Evolutionary conservation across 108 stramenopile species (phyloP).

Genomic region (Skeletonema marinoi): DNA sequence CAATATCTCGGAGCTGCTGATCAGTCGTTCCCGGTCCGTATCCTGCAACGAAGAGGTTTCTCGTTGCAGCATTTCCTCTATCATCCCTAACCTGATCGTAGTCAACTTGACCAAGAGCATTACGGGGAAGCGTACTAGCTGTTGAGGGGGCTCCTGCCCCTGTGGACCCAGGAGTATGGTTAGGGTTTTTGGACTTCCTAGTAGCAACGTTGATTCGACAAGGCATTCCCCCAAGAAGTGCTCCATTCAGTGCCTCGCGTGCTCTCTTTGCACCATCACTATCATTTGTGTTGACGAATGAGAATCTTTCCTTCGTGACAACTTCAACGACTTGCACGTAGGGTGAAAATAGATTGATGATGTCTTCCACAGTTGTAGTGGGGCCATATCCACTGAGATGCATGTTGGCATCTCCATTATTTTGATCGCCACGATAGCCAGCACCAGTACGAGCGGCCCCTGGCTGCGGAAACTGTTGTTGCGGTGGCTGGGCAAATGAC

Average conservation of each 20-base stretch:
- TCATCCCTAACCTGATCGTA: conserved; percentile 67
- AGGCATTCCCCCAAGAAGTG: conserved; percentile 77
- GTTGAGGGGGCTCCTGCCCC: not conserved
- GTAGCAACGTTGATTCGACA: conserved; percentile 81
- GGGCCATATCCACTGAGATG: conserved; percentile 90
- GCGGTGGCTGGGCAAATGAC: conserved; percentile 25
- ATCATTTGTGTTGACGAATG: conserved; percentile 86
- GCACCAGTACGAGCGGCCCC: conserved; percentile 4
- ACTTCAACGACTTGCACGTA: conserved; percentile 85
- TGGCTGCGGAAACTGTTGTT: conserved; percentile 12
- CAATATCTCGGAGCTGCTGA: conserved; percentile 63
- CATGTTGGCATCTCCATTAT: conserved; percentile 75
- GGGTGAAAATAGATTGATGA: conserved; percentile 75
- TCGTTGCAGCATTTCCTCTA: conserved; percentile 87
- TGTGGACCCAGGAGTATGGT: conserved; percentile 4
- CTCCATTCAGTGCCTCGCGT: conserved; percentile 75
- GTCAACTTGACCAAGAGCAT: conserved; percentile 50
- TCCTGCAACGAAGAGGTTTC: conserved; percentile 87
- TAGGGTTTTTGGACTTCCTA: conserved; percentile 60
- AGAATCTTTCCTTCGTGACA: conserved; percentile 76
- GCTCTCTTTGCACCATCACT: conserved; percentile 72
- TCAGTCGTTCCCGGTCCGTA: conserved; percentile 86
- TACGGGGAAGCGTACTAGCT: conserved; percentile 34
- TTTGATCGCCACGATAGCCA: conserved; percentile 62
- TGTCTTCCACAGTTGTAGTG: conserved; percentile 70